Evolutionary conservation across 495 filamentous ascomycete genomes (phyloP).

Genomic region (Jackrogersella multiformis): DNA sequence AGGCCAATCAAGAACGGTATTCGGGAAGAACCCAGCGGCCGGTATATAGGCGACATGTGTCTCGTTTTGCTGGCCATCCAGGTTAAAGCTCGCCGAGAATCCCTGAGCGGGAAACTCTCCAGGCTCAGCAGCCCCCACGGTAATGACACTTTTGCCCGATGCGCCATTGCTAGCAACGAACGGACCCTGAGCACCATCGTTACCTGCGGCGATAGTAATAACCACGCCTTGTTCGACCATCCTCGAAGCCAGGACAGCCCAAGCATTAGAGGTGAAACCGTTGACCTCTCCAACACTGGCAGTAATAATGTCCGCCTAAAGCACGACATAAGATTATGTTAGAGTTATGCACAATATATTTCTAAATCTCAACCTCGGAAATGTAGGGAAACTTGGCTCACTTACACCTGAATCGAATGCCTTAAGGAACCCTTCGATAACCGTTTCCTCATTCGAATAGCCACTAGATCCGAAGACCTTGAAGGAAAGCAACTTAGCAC

Average conservation of each 20-base stretch:
- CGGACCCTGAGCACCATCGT: constrained; percentile 46
- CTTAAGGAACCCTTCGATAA: constrained; percentile 45
- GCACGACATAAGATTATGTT: neutral
- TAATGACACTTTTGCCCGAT: constrained; percentile 44
- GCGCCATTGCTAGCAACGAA: constrained; percentile 46
- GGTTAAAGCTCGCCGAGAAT: constrained; percentile 44
- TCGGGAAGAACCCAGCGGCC: constrained; percentile 2
- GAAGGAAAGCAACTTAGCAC: constrained; percentile 58
- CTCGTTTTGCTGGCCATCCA: constrained; percentile 38
- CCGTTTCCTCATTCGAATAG: constrained; percentile 43
- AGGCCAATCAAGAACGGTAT: constrained; percentile 21
- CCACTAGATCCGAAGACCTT: constrained; percentile 53
- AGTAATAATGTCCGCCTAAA: constrained; percentile 49
- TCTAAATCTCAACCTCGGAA: neutral
- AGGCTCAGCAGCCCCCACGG: constrained; percentile 43
- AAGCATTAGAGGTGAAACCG: constrained; percentile 47
- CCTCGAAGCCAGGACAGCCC: constrained; percentile 46
- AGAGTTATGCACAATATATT: neutral
- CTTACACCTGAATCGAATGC: constrained; percentile 47
- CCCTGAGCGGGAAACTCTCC: constrained; percentile 38
- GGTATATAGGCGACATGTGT: constrained; percentile 40
- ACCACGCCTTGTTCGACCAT: constrained; percentile 48
- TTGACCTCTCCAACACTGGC: constrained; percentile 45
- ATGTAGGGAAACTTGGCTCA: neutral
- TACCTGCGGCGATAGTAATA: constrained; percentile 48